Conservation (phyloP, 305 asterid genomes). For the Lippia alba region DNA sequence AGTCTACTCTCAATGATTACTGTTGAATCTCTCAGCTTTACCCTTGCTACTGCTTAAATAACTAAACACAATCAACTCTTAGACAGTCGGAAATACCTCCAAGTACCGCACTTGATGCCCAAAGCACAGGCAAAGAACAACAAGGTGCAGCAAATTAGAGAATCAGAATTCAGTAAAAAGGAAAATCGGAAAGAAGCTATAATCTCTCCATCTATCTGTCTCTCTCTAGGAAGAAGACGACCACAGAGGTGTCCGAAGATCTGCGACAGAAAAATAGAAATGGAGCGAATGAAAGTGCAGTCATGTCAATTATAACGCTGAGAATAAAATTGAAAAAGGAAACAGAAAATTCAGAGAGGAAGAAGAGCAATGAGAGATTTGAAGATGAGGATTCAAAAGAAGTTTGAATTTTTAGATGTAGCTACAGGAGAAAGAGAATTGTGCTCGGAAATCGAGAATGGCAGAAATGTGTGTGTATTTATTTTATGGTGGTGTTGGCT, state of each 20-base stretch:
- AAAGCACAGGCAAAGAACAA: constrained; percentile 21
- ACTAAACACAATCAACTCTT: neutral
- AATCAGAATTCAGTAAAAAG: neutral
- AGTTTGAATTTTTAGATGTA: constrained; percentile 12
- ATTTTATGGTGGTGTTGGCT: constrained; percentile 30
- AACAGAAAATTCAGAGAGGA: constrained; percentile 18
- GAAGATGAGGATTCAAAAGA: neutral
- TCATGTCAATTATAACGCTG: constrained; percentile 28
- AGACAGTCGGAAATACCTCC: constrained; percentile 17
- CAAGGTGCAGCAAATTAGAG: constrained; percentile 21
- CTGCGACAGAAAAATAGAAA: constrained; percentile 20
- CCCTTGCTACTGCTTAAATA: constrained; percentile 10
- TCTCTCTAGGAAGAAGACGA: constrained; percentile 2
- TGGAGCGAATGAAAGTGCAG: constrained; percentile 23
- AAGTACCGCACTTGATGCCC: constrained; percentile 25
- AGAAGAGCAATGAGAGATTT: neutral
- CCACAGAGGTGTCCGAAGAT: constrained; percentile 27
- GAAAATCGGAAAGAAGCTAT: neutral
- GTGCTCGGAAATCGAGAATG: constrained; percentile 48
- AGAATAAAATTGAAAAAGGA: constrained; percentile 18
- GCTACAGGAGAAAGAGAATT: constrained; percentile 8
- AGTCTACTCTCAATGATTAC: constrained; percentile 12
- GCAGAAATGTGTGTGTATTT: constrained; percentile 37
- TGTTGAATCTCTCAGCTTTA: constrained; percentile 20
- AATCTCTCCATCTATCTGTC: constrained; percentile 7